Conservation (phyloP, 2,329 filamentous ascomycete genomes). For the Emergomyces orientalis region DNA sequence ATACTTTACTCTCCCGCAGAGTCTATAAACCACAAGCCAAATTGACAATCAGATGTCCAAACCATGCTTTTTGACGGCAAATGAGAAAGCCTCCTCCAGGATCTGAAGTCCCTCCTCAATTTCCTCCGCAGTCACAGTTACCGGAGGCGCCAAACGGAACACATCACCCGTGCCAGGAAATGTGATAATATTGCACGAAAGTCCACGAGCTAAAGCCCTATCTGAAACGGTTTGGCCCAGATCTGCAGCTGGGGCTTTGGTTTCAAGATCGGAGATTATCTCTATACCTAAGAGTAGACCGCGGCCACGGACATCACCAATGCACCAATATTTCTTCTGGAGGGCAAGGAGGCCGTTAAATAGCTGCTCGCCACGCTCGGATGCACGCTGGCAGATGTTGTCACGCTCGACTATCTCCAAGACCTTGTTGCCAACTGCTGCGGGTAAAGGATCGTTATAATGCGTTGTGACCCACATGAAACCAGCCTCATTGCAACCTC, state of each 20-base stretch:
- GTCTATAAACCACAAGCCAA: neutral
- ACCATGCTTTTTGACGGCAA: constrained; percentile 13
- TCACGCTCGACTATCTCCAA: constrained; percentile 53
- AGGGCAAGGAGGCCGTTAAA: constrained; percentile 41
- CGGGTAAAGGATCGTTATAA: constrained; percentile 52
- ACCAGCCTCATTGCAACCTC: constrained; percentile 39
- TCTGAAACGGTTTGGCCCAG: constrained; percentile 42
- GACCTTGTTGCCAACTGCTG: constrained; percentile 52
- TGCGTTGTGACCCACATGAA: constrained; percentile 53
- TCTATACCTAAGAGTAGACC: constrained; percentile 52
- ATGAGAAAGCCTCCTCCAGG: constrained; percentile 47
- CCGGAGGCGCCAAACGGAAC: constrained; percentile 52
- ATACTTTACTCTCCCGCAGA: neutral
- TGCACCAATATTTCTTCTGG: constrained; percentile 48
- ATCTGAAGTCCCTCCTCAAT: constrained; percentile 45
- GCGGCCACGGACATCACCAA: constrained; percentile 52
- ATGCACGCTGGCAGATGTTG: constrained; percentile 41
- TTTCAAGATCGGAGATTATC: constrained; percentile 44
- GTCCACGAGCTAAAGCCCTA: constrained; percentile 43
- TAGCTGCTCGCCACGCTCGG: constrained; percentile 38
- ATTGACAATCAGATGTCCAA: neutral
- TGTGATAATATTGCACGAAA: constrained; percentile 50
- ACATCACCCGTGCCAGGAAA: constrained; percentile 48
- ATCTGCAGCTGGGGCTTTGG: constrained; percentile 41
- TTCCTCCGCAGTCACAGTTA: constrained; percentile 46